Conservation (phyloP, 2,329 filamentous ascomycete species). For the Biscogniauxia mediterranea region DNA sequence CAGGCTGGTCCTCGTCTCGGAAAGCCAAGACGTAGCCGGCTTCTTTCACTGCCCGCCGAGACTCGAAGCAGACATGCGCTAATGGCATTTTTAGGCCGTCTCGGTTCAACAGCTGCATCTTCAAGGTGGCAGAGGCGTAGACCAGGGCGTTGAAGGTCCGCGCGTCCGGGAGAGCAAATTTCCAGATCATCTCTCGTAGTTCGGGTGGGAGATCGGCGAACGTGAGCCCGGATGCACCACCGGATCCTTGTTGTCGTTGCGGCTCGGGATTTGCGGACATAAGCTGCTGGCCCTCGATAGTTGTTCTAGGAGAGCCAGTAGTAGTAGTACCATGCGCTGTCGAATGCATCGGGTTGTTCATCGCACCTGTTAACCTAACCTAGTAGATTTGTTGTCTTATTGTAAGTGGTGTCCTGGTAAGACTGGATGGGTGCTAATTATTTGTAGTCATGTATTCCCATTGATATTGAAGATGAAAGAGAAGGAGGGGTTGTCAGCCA, state of each 20-base stretch:
- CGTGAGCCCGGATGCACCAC: constrained; percentile 1
- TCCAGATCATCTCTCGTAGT: constrained; percentile 30
- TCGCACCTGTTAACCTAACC: no score
- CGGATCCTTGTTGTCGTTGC: neutral
- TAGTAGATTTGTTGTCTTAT: no score
- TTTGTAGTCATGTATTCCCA: no score
- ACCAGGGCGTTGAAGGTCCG: constrained; percentile 26
- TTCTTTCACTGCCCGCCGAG: constrained; percentile 24
- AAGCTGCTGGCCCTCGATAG: neutral
- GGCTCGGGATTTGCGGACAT: neutral
- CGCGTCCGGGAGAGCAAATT: constrained; percentile 23
- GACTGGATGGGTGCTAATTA: no score
- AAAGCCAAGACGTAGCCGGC: constrained; percentile 29
- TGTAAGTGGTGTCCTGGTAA: no score
- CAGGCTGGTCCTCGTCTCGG: constrained; percentile 24
- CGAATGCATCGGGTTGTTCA: no score
- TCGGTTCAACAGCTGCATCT: constrained; percentile 27
- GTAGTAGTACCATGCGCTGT: neutral
- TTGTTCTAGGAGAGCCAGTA: neutral
- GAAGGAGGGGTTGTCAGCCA: no score
- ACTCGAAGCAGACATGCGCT: constrained; percentile 28
- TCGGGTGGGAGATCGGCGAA: constrained; percentile 27
- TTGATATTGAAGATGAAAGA: no score
- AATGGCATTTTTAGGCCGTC: constrained; percentile 23
- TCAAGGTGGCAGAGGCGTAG: constrained; percentile 21